phyloP scores from a whole-genome alignment of 768 basidiomycete species.

The Rhizopogon rudus region DNA sequence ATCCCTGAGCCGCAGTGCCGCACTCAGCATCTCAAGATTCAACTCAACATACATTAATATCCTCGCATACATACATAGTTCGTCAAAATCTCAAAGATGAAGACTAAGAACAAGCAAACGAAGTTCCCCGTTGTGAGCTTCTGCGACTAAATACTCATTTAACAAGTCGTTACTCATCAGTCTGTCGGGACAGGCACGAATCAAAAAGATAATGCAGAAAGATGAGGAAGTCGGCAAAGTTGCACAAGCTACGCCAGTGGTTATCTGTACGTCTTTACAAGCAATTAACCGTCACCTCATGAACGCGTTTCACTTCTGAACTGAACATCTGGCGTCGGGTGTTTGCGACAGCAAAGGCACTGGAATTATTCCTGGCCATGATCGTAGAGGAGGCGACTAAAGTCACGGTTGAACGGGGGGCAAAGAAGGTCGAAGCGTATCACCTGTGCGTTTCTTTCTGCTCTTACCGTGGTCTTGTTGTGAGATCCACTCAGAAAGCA shows the following conservation, averaged over 20 bases:
- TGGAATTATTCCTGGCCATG: constrained; percentile 86
- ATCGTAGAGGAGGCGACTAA: constrained; percentile 81
- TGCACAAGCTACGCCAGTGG: constrained; percentile 91
- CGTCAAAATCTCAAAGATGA: constrained; percentile 41
- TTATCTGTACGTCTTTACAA: constrained; percentile 72
- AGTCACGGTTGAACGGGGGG: constrained; percentile 71
- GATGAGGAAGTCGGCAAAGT: constrained; percentile 99
- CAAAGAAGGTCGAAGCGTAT: constrained; percentile 88
- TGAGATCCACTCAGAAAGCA: constrained; percentile 62
- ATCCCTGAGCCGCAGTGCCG: neutral
- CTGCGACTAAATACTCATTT: neutral
- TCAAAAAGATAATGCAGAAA: constrained; percentile 99
- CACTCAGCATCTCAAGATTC: neutral
- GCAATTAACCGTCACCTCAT: constrained; percentile 3
- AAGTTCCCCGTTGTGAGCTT: constrained; percentile 83
- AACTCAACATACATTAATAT: neutral
- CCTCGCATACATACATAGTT: neutral
- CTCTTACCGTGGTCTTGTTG: constrained; percentile 1
- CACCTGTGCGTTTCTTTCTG: constrained; percentile 68
- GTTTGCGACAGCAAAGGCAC: constrained; percentile 69
- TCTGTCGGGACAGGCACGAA: constrained; percentile 64
- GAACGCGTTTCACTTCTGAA: neutral
- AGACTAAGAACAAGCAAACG: constrained; percentile 88
- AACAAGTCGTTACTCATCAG: constrained; percentile 5
- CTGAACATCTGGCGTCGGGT: neutral